Evolutionary conservation across 2,329 filamentous ascomycete species (phyloP).

Genomic region (Cryoendolithus antarcticus): DNA sequence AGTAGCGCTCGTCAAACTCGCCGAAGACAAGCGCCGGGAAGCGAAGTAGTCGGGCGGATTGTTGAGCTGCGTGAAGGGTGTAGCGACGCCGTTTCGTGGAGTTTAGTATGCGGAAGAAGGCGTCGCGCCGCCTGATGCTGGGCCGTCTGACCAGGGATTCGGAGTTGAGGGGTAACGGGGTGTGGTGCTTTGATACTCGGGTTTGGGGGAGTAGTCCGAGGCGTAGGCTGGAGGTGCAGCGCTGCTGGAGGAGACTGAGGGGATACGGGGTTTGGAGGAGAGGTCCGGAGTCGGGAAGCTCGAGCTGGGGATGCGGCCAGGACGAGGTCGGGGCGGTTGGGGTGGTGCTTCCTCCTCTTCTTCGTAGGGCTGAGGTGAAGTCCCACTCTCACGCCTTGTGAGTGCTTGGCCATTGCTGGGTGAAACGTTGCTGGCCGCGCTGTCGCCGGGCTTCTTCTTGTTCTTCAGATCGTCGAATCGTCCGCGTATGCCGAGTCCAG

Average conservation of each 20-base stretch:
- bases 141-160: constrained; percentile 11
- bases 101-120: constrained; percentile 23
- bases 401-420: constrained; percentile 2
- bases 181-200: not conserved
- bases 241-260: constrained; percentile 7
- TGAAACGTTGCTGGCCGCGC: constrained; percentile 1
- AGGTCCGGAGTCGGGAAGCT: constrained; percentile 5
- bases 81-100: constrained; percentile 11
- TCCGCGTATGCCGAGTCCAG: constrained; percentile 7
- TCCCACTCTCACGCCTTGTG: constrained; percentile 1
- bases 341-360: constrained; percentile 21
- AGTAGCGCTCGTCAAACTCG: constrained; percentile 23
- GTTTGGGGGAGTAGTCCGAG: constrained; percentile 4
- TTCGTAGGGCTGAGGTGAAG: constrained; percentile 7
- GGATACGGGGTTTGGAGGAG: constrained; percentile 15
- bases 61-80: constrained; percentile 11
- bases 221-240: constrained; percentile 6
- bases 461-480: constrained; percentile 4
- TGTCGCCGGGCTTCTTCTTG: not conserved
- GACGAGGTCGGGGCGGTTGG: constrained; percentile 21
- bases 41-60: constrained; percentile 21
- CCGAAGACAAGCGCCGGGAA: constrained; percentile 17
- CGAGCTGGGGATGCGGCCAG: constrained; percentile 6
- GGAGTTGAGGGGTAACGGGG: constrained; percentile 10
- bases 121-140: constrained; percentile 16